phyloP scores from a whole-genome alignment of 177 flowering plant species.

The Vitis hybrid region DNA sequence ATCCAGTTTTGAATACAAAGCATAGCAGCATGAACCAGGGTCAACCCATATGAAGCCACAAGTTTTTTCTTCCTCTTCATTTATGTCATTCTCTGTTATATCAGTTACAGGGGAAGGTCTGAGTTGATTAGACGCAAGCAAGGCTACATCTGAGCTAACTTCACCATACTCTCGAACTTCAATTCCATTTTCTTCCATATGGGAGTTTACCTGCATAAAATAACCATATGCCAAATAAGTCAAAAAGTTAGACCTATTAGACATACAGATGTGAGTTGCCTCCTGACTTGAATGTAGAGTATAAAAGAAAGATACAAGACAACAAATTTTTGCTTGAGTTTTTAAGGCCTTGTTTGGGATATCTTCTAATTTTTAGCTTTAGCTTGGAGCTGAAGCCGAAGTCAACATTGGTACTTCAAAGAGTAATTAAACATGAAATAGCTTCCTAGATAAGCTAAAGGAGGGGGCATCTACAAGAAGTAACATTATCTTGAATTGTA shows the following conservation, averaged over 20 bases:
- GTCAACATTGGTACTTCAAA: background rate
- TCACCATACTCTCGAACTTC: constrained; percentile 69
- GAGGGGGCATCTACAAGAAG: no score
- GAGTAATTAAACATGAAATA: background rate
- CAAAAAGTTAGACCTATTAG: background rate
- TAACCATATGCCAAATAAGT: background rate
- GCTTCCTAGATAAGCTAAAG: no score
- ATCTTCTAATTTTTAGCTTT: background rate
- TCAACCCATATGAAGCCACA: constrained; percentile 66
- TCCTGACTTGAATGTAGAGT: background rate
- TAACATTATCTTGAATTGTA: no score
- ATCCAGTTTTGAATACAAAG: constrained; percentile 72
- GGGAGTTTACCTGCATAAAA: constrained; percentile 49
- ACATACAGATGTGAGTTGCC: background rate
- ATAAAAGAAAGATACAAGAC: background rate
- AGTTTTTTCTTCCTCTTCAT: constrained; percentile 24
- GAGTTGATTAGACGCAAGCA: constrained; percentile 70
- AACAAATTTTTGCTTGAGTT: background rate
- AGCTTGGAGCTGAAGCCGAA: no score
- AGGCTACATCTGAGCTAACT: constrained; percentile 63
- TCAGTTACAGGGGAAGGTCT: constrained; percentile 17
- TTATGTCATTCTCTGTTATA: constrained; percentile 13
- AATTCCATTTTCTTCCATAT: constrained; percentile 63
- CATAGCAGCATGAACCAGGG: constrained; percentile 84
- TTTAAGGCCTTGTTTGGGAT: background rate